phyloP scores from a whole-genome alignment of 805 yeast genomes.

The Cyberlindnera euphorbiiphila region DNA sequence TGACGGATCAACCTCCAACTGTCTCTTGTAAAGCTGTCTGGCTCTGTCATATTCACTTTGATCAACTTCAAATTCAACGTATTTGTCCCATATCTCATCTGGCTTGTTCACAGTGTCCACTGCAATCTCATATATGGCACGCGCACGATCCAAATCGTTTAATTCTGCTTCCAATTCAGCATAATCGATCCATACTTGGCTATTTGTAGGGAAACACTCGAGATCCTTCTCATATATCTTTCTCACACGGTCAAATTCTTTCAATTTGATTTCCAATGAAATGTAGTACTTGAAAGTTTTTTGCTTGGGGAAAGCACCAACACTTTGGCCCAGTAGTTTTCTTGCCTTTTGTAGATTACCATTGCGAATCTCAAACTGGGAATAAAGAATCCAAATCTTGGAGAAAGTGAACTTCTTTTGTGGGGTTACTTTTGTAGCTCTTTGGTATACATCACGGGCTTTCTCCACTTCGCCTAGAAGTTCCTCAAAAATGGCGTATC shows the following conservation, averaged over 20 bases:
- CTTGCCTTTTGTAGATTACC: conserved; percentile 51
- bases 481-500: conserved; percentile 63
- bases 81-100: conserved; percentile 32
- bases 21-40: conserved; percentile 43
- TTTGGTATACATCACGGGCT: conserved; percentile 50
- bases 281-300: conserved; percentile 64
- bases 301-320: conserved; percentile 63
- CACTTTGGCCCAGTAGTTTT: conserved; percentile 62
- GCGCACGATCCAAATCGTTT: conserved; percentile 67
- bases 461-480: conserved; percentile 37
- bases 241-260: conserved; percentile 79
- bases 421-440: conserved; percentile 40
- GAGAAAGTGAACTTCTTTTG: conserved; percentile 68
- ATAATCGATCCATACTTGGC: conserved; percentile 56
- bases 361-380: conserved; percentile 72
- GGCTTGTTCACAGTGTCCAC: conserved; percentile 25
- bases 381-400: conserved; percentile 67
- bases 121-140: conserved; percentile 58
- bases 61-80: conserved; percentile 60
- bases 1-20: conserved; percentile 31
- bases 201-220: conserved; percentile 40
- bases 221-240: conserved; percentile 64
- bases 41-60: conserved; percentile 54
- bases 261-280: conserved; percentile 57
- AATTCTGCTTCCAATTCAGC: conserved; percentile 63